Base-by-base conservation (phyloP, 306 rosid genomes). In the Geum urbanum region DNA sequence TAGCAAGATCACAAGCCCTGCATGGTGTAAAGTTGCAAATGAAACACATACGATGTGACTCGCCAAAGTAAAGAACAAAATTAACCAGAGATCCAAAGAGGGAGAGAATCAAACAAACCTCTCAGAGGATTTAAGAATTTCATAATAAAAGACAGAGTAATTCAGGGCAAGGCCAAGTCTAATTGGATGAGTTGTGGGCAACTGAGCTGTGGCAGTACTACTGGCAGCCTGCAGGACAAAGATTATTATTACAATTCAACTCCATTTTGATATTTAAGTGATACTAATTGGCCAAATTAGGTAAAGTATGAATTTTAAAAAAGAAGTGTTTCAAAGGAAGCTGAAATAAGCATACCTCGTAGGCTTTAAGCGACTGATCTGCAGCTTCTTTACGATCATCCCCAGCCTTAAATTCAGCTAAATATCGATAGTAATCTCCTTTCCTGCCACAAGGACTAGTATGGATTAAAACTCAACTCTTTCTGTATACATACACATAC, bases 121-220 rank as follows among this genome's bases (percentile, higher is more conserved):
- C 78, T 89, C 95, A 47, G 91, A 78, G 64, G 89, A 89, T 76
- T 86, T 86, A 69, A 84, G 80, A 74, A 89, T 89, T 68, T 89
- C 96, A 67, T 84, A 89, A 81, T 86, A 84, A 54, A 89, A 89
- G 67, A 89, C 96, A 32, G 96, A 89, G 71, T 79, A 86, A 80
- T 89, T 86, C 77, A 86, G 75, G 51, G 91, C 90, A 77, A 89
- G 69, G 48, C 90, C 91, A 79, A 86, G 72, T 72, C 96, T 80
- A 54, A 84, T 80, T 35, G 89, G 88, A 76, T 86, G 88, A 4
- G 91, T 84, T 59, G 91, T 80, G 45, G 91, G 67, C 75, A 86
- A 71, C 72, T 84, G 88, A 72, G 86, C 63, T 32, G 78, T 44
- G 20, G 83, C 81, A 18, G 58, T 72, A 27, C 67, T 37, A 53